Evolutionary conservation across 2,329 filamentous ascomycete genomes (phyloP).

Genomic region (Chrysoporthe cubensis): DNA sequence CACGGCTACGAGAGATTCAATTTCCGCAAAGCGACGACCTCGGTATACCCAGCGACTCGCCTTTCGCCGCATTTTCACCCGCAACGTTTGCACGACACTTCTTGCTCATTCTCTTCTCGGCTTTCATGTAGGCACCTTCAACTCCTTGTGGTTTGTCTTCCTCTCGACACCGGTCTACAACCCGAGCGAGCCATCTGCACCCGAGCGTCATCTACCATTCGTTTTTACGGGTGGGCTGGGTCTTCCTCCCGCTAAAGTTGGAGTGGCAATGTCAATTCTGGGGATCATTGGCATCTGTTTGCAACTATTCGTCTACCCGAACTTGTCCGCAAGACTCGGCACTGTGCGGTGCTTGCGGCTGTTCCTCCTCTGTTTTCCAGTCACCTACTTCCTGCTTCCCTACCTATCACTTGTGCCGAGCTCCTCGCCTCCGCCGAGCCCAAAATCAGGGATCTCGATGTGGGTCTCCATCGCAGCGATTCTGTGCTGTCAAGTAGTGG

Average conservation of each 20-base stretch:
- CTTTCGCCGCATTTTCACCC: conserved; percentile 59
- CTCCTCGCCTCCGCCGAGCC: conserved; percentile 46
- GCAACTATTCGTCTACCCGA: conserved; percentile 73
- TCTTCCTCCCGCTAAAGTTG: conserved; percentile 71
- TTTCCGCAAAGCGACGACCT: conserved; percentile 29
- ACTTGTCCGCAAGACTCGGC: conserved; percentile 67
- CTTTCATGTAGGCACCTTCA: conserved; percentile 76
- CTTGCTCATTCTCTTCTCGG: conserved; percentile 71
- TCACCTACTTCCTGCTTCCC: conserved; percentile 71
- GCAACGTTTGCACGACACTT: conserved; percentile 58
- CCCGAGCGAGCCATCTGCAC: conserved; percentile 39
- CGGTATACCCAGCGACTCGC: conserved; percentile 53
- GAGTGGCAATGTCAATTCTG: conserved; percentile 77
- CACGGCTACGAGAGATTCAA: conserved; percentile 16
- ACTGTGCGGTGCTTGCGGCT: conserved; percentile 69
- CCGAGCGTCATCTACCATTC: conserved; percentile 52
- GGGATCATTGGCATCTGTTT: conserved; percentile 76
- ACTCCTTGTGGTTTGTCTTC: conserved; percentile 76
- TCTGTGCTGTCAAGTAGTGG: conserved; percentile 67
- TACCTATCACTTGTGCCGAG: conserved; percentile 72
- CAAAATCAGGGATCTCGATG: conserved; percentile 58
- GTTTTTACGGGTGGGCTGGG: conserved; percentile 76
- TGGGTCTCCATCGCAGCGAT: conserved; percentile 69
- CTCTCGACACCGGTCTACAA: conserved; percentile 70
- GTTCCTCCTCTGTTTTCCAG: conserved; percentile 71